A percentile compares a stretch with the other conserved stretches of the same genome.
Evolutionary conservation across 352 stramenopile species (phyloP).

Genomic region (Phytopythium kandeliae): DNA sequence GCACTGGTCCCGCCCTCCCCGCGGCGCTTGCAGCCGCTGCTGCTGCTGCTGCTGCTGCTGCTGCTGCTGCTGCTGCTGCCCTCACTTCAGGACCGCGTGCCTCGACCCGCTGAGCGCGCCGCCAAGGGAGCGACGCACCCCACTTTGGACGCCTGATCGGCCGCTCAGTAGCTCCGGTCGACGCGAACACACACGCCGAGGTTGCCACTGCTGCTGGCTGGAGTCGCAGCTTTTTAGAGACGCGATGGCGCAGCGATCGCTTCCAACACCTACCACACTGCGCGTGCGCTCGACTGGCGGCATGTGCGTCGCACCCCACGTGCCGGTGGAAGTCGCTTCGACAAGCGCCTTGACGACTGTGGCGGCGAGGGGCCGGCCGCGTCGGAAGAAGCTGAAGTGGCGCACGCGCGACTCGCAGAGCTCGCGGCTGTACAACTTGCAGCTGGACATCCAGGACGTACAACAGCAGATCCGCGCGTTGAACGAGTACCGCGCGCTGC

Average conservation of each 20-base stretch:
- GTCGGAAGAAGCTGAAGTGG: slow-evolving; percentile 44
- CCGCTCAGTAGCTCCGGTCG: no score
- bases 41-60: no score
- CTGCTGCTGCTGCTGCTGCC: no score
- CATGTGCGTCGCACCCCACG: slow-evolving; percentile 8
- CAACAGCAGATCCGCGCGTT: slow-evolving; percentile 39
- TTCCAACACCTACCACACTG: slow-evolving; percentile 1
- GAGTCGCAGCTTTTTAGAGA: no score
- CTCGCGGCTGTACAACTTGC: slow-evolving; percentile 52
- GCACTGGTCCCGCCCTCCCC: no score
- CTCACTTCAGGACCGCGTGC: no score
- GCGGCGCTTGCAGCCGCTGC: no score
- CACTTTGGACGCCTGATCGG: no score
- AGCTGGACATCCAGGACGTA: slow-evolving; percentile 42
- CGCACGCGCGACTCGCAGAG: slow-evolving; percentile 43
- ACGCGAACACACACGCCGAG: no score
- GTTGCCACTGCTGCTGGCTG: no score
- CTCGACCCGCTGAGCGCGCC: no score
- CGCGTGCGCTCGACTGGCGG: slow-evolving; percentile 1
- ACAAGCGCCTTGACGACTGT: neutral
- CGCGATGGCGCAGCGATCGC: neutral
- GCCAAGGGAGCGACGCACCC: no score
- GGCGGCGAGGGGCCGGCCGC: slow-evolving; percentile 2
- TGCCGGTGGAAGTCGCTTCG: neutral
- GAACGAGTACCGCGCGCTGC: slow-evolving; percentile 20